Conservation (phyloP, 345 rosid species). For the Geranium brycei region DNA sequence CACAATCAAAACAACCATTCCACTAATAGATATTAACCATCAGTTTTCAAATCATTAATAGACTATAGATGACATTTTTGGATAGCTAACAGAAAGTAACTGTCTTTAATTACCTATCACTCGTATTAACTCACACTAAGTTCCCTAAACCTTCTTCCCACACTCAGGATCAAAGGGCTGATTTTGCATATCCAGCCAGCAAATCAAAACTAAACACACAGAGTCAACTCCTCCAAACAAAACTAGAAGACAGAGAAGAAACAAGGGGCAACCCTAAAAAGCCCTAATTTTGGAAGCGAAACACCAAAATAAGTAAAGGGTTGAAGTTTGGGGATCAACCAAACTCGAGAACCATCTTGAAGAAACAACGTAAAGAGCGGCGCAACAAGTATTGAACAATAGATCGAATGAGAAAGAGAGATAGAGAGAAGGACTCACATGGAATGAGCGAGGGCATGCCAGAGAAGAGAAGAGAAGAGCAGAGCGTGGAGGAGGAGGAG, state of each 20-base stretch:
- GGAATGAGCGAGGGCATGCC: slow-evolving; percentile 1
- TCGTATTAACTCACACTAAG: no score
- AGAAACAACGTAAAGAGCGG: background rate
- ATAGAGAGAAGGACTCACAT: slow-evolving; percentile 10
- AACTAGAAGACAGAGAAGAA: background rate
- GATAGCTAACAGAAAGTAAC: background rate
- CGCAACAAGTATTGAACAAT: background rate
- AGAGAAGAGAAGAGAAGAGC: background rate
- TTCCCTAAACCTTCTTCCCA: background rate
- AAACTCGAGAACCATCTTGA: background rate
- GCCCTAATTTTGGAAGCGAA: slow-evolving; percentile 1
- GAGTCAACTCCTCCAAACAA: background rate
- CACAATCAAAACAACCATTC: background rate
- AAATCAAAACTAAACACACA: background rate
- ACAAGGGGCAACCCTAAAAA: background rate
- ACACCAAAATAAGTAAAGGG: background rate
- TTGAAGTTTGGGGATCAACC: background rate
- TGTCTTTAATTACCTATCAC: background rate
- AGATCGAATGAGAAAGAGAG: background rate
- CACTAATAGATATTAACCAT: background rate
- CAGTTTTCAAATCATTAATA: background rate
- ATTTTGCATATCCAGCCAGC: background rate
- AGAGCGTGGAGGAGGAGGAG: background rate
- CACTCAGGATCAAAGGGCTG: background rate
- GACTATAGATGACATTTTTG: background rate